Evolutionary conservation across 2,329 filamentous ascomycete genomes (phyloP).

Genomic region (Aureobasidium lini): DNA sequence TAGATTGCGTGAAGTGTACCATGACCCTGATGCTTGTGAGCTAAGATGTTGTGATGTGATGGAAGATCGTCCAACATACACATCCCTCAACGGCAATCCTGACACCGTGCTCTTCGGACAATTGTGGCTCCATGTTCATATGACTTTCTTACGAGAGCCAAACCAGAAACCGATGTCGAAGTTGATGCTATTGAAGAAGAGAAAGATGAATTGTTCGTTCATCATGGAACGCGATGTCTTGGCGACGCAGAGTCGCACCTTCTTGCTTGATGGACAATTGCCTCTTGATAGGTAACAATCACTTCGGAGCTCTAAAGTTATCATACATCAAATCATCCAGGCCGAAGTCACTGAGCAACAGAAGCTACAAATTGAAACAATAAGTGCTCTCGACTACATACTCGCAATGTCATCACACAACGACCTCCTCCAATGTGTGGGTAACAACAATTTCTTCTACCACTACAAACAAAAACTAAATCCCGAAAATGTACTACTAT

Average conservation of each 20-base stretch:
- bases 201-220: not conserved
- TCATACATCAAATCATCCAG: too few relatives aligned
- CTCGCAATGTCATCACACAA: not conserved
- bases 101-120: constrained; percentile 39
- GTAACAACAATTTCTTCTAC: not conserved
- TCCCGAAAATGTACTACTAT: not conserved
- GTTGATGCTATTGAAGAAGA: not conserved
- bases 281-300: not conserved
- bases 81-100: constrained; percentile 83
- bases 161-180: not conserved
- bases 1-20: constrained; percentile 90
- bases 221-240: constrained; percentile 1
- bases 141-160: not conserved
- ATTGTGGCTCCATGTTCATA: not conserved
- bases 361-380: too few relatives aligned
- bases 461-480: constrained; percentile 5
- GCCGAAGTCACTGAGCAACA: too few relatives aligned
- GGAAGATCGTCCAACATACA: constrained; percentile 43
- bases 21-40: constrained; percentile 59
- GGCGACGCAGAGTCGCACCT: not conserved
- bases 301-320: not conserved
- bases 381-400: too few relatives aligned
- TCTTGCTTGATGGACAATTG: not conserved
- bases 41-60: not conserved
- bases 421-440: constrained; percentile 4